A percentile compares a stretch with the other conserved stretches of the same genome.
phyloP scores from a whole-genome alignment of 2,329 filamentous ascomycete genomes.

The Bipolaris bicolor region DNA sequence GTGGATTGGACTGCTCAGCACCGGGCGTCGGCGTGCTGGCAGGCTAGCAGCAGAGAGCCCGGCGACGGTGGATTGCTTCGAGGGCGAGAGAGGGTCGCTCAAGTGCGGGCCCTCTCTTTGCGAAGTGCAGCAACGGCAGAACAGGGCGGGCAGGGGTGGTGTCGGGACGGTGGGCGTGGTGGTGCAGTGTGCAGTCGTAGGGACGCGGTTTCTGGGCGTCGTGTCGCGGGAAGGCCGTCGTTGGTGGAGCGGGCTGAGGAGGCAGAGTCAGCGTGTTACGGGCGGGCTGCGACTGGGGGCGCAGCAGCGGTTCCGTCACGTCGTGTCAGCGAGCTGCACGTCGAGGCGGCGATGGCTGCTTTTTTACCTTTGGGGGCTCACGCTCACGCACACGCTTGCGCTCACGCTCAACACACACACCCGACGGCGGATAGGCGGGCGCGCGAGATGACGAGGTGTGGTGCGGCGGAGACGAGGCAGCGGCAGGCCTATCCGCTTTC shows the following conservation, averaged over 20 bases:
- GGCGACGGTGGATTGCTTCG: constrained; percentile 22
- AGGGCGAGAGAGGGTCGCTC: constrained; percentile 6
- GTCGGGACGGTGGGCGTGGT: neutral
- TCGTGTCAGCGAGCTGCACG: constrained; percentile 10
- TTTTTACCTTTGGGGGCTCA: constrained; percentile 18
- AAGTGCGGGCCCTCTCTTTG: constrained; percentile 5
- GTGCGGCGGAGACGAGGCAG: constrained; percentile 28
- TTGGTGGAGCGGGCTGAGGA: constrained; percentile 7
- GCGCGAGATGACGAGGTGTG: constrained; percentile 31
- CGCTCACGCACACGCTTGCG: neutral
- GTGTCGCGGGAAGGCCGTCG: constrained; percentile 17
- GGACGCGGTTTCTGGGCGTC: constrained; percentile 12
- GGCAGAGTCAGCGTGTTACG: constrained; percentile 22
- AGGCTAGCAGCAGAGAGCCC: constrained; percentile 40
- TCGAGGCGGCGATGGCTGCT: constrained; percentile 20
- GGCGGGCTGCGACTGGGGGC: constrained; percentile 16
- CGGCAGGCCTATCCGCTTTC: constrained; percentile 26
- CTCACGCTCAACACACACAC: neutral
- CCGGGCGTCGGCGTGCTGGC: constrained; percentile 32
- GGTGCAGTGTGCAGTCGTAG: constrained; percentile 3
- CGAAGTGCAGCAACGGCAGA: neutral
- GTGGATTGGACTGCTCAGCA: constrained; percentile 16
- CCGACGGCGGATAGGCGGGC: constrained; percentile 22
- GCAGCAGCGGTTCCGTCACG: constrained; percentile 19
- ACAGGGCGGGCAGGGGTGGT: neutral